Percentiles rank a stretch among this genome's conserved stretches.
phyloP scores from a whole-genome alignment of 2,329 filamentous ascomycete species.

The Dactylellina sp. region DNA sequence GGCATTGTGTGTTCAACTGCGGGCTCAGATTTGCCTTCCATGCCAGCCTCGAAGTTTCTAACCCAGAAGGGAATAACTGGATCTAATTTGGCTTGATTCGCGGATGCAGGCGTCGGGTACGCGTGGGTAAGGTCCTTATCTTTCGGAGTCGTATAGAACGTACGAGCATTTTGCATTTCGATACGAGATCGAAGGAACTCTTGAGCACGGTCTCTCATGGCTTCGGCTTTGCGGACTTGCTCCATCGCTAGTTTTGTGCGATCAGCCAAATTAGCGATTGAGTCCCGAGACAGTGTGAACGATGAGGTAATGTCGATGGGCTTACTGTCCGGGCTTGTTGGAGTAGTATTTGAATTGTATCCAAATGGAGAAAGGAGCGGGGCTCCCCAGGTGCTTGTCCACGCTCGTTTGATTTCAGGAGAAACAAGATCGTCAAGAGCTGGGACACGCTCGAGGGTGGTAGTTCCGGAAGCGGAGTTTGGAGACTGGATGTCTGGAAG shows the following conservation, averaged over 20 bases:
- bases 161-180: slow-evolving; percentile 36
- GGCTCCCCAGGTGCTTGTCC: slow-evolving; percentile 44
- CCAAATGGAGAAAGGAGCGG: slow-evolving; percentile 27
- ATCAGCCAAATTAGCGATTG: slow-evolving; percentile 53
- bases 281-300: slow-evolving; percentile 40
- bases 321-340: slow-evolving; percentile 44
- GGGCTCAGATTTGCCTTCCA: not conserved
- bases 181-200: slow-evolving; percentile 43
- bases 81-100: slow-evolving; percentile 7
- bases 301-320: slow-evolving; percentile 44
- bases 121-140: slow-evolving; percentile 4
- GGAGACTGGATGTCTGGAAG: slow-evolving; percentile 35
- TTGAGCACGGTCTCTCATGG: slow-evolving; percentile 46
- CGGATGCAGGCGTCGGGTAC: slow-evolving; percentile 20
- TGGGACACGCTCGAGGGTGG: slow-evolving; percentile 15
- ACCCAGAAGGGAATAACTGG: slow-evolving; percentile 44
- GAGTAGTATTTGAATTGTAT: slow-evolving; percentile 6
- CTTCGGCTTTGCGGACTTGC: slow-evolving; percentile 54
- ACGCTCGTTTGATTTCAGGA: slow-evolving; percentile 48
- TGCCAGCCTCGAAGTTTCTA: slow-evolving; percentile 25
- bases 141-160: slow-evolving; percentile 11
- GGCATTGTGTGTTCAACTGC: not conserved
- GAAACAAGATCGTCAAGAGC: slow-evolving; percentile 43
- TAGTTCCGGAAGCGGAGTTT: not conserved
- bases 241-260: slow-evolving; percentile 57